Percentiles rank a stretch among this genome's conserved stretches.
These are phyloP conservation scores for Planoprotostelium fungivorum DNA, from an alignment of 78 protist species.

Conservation along the genomic window DNA sequence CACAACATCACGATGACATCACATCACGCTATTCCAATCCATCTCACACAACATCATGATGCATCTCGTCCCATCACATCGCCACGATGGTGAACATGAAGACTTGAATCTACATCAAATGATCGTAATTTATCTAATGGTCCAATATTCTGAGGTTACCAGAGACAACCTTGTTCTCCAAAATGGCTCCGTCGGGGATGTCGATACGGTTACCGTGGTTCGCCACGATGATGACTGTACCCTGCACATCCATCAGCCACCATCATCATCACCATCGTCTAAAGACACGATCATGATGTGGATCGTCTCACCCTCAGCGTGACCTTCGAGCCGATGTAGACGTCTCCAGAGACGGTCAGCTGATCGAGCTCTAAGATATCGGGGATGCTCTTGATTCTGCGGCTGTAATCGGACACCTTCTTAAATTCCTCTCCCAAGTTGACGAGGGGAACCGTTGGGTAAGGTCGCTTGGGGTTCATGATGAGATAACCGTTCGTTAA, in stretches of 20 bases:
- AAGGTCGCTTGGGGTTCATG: constrained; percentile 59
- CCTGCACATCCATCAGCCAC: neutral
- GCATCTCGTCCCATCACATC: too few species aligned
- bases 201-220: constrained; percentile 73
- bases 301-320: constrained; percentile 18
- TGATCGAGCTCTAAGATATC: constrained; percentile 82
- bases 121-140: constrained; percentile 39
- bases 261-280: too few species aligned
- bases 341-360: constrained; percentile 91
- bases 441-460: constrained; percentile 77
- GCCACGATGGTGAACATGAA: too few species aligned
- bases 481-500: constrained; percentile 61
- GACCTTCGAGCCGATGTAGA: constrained; percentile 79
- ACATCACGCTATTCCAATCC: too few species aligned
- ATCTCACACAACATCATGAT: too few species aligned
- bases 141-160: constrained; percentile 78
- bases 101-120: too few species aligned
- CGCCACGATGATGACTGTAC: constrained; percentile 85
- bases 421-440: constrained; percentile 83
- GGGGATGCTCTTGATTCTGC: constrained; percentile 73
- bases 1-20: too few species aligned
- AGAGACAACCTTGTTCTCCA: constrained; percentile 85
- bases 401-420: constrained; percentile 62
- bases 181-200: constrained; percentile 79
- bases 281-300: neutral